phyloP scores from a whole-genome alignment of 108 stramenopile genomes.

The Stephanodiscus minutulus region DNA sequence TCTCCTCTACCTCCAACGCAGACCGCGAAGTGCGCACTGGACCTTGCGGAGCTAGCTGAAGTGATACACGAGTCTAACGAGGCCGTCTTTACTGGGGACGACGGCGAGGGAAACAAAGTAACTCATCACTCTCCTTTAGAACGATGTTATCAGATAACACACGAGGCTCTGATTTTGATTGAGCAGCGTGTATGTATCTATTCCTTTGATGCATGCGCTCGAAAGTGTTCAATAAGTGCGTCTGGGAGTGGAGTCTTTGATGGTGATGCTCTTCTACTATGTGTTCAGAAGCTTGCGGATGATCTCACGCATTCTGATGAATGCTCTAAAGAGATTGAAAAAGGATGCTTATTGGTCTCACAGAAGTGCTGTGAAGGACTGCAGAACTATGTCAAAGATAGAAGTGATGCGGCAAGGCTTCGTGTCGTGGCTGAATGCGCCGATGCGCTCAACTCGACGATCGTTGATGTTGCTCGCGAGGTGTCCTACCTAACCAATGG shows the following conservation, averaged over 20 bases:
- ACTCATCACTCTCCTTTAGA: conserved; percentile 65
- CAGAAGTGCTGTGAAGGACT: conserved; percentile 86
- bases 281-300: conserved; percentile 74
- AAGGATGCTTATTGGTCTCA: conserved; percentile 81
- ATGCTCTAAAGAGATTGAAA: conserved; percentile 82
- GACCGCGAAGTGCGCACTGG: conserved; percentile 78
- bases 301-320: conserved; percentile 79
- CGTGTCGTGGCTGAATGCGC: conserved; percentile 89
- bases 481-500: conserved; percentile 63
- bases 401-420: conserved; percentile 81
- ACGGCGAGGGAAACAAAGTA: conserved; percentile 26
- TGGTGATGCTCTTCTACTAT: conserved; percentile 70
- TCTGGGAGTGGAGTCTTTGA: conserved; percentile 86
- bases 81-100: conserved; percentile 25
- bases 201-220: conserved; percentile 85
- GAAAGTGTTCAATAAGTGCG: conserved; percentile 74
- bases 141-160: conserved; percentile 59
- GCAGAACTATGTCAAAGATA: conserved; percentile 79
- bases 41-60: conserved; percentile 78
- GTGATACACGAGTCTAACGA: conserved; percentile 61
- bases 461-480: conserved; percentile 78
- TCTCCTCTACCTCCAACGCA: conserved; percentile 83
- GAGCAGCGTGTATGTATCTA: conserved; percentile 87
- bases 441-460: conserved; percentile 69
- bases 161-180: conserved; percentile 76